These are phyloP conservation scores for Aspergillus jensenii DNA, from an alignment of 2,329 filamentous ascomycete genomes.

Conservation along the genomic window DNA sequence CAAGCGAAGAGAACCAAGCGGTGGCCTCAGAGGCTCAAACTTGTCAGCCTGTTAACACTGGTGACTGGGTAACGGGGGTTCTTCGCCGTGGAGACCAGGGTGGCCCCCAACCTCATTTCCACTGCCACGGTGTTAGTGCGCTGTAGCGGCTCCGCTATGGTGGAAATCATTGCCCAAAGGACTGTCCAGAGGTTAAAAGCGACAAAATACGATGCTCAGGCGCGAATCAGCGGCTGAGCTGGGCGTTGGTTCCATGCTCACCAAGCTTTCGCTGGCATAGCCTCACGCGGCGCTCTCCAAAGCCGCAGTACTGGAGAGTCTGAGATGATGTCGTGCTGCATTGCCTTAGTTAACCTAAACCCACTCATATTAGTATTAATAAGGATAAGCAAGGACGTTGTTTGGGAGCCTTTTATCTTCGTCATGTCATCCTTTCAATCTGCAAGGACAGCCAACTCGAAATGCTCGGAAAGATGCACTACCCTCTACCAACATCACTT, in stretches of 20 bases:
- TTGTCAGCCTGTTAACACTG: not conserved
- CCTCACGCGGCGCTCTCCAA: not conserved
- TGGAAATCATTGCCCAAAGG: not conserved
- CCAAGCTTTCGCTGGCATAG: not conserved
- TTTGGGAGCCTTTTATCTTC: not conserved
- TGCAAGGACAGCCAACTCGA: not conserved
- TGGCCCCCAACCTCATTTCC: conserved; percentile 1
- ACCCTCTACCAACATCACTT: not conserved
- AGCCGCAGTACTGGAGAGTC: not conserved
- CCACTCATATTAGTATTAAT: not conserved
- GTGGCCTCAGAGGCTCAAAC: not conserved
- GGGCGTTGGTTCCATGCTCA: not conserved
- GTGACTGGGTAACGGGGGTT: not conserved
- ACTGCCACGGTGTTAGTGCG: not conserved
- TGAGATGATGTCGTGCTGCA: not conserved
- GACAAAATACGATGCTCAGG: not conserved
- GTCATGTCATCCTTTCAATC: not conserved
- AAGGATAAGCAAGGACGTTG: not conserved
- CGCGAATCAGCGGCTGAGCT: not conserved
- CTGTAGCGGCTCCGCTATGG: not conserved
- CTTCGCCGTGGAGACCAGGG: not conserved
- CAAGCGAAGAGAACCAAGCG: not conserved
- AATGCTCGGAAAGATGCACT: conserved; percentile 4
- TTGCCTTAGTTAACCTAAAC: too few species aligned
- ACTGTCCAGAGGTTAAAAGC: not conserved